phyloP scores from a whole-genome alignment of 2,329 filamentous ascomycete species.

The Colletotrichum noveboracense region DNA sequence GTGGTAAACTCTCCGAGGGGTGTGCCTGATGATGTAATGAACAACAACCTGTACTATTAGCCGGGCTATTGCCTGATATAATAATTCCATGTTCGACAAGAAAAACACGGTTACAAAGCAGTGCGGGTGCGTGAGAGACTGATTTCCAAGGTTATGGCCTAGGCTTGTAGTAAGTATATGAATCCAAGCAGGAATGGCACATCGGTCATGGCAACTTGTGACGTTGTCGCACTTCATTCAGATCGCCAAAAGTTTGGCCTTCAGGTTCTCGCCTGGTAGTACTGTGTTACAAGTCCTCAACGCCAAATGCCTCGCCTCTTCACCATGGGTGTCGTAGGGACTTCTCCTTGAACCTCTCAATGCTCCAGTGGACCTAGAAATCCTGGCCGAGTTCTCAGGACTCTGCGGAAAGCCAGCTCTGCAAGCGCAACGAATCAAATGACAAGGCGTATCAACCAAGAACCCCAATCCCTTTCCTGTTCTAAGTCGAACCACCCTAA shows the following conservation, averaged over 20 bases:
- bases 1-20: neutral
- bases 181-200: neutral
- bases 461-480: neutral
- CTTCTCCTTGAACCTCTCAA: neutral
- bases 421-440: neutral
- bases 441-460: neutral
- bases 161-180: neutral
- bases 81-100: neutral
- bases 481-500: neutral
- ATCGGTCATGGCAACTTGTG: neutral
- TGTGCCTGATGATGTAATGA: constrained; percentile 5
- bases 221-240: neutral
- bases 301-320: neutral
- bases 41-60: constrained; percentile 6
- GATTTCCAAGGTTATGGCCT: neutral
- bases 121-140: neutral
- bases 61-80: neutral
- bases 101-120: neutral
- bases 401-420: neutral
- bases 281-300: constrained; percentile 10
- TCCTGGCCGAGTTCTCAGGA: neutral
- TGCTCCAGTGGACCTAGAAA: neutral
- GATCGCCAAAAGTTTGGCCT: neutral
- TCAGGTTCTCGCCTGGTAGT: constrained; percentile 5
- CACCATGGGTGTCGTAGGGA: neutral